Evolutionary conservation across 2,329 filamentous ascomycete species (phyloP).

Genomic region (Ophiosphaerella narmari): DNA sequence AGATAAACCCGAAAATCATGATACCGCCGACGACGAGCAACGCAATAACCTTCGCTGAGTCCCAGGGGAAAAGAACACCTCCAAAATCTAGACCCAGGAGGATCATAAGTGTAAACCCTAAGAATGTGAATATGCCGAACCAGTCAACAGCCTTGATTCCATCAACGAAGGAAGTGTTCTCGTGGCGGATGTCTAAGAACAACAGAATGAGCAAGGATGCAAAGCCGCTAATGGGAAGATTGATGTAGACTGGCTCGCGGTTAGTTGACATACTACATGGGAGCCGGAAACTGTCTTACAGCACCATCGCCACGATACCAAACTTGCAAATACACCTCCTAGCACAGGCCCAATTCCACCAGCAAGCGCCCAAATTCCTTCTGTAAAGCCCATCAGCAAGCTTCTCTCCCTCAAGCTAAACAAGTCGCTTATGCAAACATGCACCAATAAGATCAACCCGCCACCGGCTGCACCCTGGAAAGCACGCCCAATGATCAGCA

Average conservation of each 20-base stretch:
- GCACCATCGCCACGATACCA: conserved; percentile 58
- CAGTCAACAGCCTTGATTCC: conserved; percentile 60
- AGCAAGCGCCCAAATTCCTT: conserved; percentile 61
- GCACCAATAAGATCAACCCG: conserved; percentile 64
- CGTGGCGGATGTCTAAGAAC: conserved; percentile 61
- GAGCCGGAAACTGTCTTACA: conserved; percentile 37
- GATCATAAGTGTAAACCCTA: conserved; percentile 57
- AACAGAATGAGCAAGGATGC: conserved; percentile 57
- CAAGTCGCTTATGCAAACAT: conserved; percentile 67
- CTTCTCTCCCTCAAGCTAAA: conserved; percentile 61
- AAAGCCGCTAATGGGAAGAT: conserved; percentile 56
- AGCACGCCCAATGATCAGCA: conserved; percentile 64
- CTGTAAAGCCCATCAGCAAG: conserved; percentile 57
- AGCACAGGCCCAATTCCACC: conserved; percentile 59
- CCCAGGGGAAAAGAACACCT: conserved; percentile 59
- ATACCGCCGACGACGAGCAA: conserved; percentile 57
- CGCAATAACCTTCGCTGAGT: conserved; percentile 59
- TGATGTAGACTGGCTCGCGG: conserved; percentile 55
- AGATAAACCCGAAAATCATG: conserved; percentile 59
- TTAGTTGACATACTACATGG: not conserved
- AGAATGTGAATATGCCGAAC: conserved; percentile 57
- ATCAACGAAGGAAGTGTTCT: conserved; percentile 53
- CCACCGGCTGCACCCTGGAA: conserved; percentile 68
- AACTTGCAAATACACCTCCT: conserved; percentile 56
- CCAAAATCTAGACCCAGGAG: conserved; percentile 61